Conservation (phyloP, 345 rosid species). For the Hypericum androsaemum region DNA sequence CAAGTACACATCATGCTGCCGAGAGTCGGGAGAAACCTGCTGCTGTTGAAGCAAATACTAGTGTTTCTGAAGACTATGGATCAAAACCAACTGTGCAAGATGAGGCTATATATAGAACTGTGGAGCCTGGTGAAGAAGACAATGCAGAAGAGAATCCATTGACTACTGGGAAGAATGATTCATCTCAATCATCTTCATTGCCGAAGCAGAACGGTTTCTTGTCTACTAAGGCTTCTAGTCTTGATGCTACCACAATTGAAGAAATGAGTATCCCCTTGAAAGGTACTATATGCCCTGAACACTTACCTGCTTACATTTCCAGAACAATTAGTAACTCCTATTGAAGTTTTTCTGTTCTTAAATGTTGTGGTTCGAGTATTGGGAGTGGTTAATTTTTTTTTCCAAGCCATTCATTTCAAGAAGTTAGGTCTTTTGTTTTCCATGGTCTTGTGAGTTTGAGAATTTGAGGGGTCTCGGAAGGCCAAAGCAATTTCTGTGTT, state of each 20-base stretch:
- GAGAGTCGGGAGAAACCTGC: slow-evolving; percentile 6
- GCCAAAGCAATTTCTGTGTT: slow-evolving; percentile 24
- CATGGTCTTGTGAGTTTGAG: too few species aligned
- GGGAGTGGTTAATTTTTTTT: neutral
- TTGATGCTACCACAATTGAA: slow-evolving; percentile 17
- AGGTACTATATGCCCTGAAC: slow-evolving; percentile 27
- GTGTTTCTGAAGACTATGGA: slow-evolving; percentile 4
- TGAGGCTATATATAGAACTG: slow-evolving; percentile 6
- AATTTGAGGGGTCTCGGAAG: neutral
- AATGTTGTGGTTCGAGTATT: slow-evolving; percentile 1
- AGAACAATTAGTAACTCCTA: too few species aligned
- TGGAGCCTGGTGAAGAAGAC: slow-evolving; percentile 5
- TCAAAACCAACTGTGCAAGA: slow-evolving; percentile 15
- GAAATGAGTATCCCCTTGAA: slow-evolving; percentile 15
- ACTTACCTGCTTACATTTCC: neutral
- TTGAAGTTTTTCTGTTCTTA: neutral
- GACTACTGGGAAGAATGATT: slow-evolving; percentile 22
- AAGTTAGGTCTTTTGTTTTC: too few species aligned
- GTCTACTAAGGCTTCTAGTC: slow-evolving; percentile 18
- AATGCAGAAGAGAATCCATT: slow-evolving; percentile 18
- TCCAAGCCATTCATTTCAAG: neutral
- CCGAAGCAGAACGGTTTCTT: slow-evolving; percentile 16
- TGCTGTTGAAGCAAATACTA: slow-evolving; percentile 20
- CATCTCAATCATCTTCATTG: slow-evolving; percentile 23
- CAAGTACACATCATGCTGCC: slow-evolving; percentile 3